phyloP scores from a whole-genome alignment of 768 basidiomycete genomes.

The Leccinum obscurum region DNA sequence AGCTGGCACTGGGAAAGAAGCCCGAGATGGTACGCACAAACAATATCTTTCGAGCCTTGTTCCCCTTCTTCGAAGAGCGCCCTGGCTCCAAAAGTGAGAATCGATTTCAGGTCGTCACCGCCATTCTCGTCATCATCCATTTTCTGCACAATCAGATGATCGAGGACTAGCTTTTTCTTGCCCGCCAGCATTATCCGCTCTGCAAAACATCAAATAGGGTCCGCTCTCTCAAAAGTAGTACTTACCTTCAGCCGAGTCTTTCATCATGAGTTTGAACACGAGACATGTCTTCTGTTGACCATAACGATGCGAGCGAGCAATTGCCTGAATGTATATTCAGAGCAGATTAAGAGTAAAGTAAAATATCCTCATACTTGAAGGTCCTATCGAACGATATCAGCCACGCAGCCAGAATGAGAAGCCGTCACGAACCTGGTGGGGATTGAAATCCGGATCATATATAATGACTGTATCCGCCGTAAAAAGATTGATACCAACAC shows the following conservation, averaged over 20 bases:
- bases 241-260: constrained; percentile 86
- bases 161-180: constrained; percentile 93
- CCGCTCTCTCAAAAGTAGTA: not conserved
- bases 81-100: constrained; percentile 86
- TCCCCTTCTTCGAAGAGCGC: constrained; percentile 74
- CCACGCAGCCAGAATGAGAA: constrained; percentile 5
- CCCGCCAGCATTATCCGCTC: constrained; percentile 90
- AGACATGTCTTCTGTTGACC: constrained; percentile 94
- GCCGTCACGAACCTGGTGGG: constrained; percentile 71
- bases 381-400: constrained; percentile 49
- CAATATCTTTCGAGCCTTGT: constrained; percentile 59
- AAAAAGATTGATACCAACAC: constrained; percentile 89
- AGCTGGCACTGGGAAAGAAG: not conserved
- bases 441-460: constrained; percentile 97
- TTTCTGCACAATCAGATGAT: constrained; percentile 94
- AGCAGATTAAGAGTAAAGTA: not conserved
- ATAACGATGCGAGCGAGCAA: constrained; percentile 90
- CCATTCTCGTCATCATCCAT: constrained; percentile 84
- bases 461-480: constrained; percentile 93
- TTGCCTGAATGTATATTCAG: constrained; percentile 60
- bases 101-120: constrained; percentile 81
- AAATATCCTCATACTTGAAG: constrained; percentile 64
- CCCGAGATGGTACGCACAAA: constrained; percentile 46
- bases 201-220: constrained; percentile 32
- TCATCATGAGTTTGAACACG: constrained; percentile 96